These are phyloP conservation scores for Botryosphaeria dothidea DNA, from an alignment of 2,329 filamentous ascomycete genomes.

Conservation along the genomic window DNA sequence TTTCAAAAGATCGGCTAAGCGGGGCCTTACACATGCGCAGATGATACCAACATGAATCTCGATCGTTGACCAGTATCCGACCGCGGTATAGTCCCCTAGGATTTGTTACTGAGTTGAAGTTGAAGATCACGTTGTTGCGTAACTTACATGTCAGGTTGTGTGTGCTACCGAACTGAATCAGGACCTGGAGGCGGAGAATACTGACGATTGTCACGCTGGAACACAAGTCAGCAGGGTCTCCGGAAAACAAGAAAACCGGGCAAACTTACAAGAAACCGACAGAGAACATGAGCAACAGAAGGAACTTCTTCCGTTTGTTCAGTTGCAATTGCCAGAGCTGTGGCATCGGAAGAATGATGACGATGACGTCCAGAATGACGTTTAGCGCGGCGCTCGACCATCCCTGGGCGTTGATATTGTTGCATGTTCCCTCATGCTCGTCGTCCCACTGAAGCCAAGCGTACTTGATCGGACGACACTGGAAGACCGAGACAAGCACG, in stretches of 20 bases:
- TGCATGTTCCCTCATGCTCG: constrained; percentile 30
- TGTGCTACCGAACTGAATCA: constrained; percentile 46
- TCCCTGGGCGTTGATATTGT: constrained; percentile 34
- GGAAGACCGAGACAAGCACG: constrained; percentile 24
- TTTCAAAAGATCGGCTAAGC: no score
- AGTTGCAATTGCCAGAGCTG: constrained; percentile 33
- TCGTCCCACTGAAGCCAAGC: constrained; percentile 31
- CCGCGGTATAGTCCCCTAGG: constrained; percentile 37
- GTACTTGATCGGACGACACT: constrained; percentile 26
- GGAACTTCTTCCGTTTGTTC: constrained; percentile 33
- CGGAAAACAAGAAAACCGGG: no score
- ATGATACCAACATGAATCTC: constrained; percentile 42
- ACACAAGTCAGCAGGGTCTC: not conserved
- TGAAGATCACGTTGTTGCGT: not conserved
- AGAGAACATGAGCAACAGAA: constrained; percentile 38
- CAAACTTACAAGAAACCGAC: constrained; percentile 36
- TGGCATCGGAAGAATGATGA: constrained; percentile 35
- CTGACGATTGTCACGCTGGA: constrained; percentile 43
- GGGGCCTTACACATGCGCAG: constrained; percentile 40
- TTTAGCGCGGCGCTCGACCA: constrained; percentile 35
- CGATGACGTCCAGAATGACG: constrained; percentile 29
- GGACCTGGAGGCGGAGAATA: constrained; percentile 44
- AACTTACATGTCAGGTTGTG: constrained; percentile 38
- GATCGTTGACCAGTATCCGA: constrained; percentile 42
- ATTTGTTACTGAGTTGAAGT: no score